Evolutionary conservation across 192 early-diverging fungal species (phyloP).

Genomic region (Rhizophlyctis rosea): DNA sequence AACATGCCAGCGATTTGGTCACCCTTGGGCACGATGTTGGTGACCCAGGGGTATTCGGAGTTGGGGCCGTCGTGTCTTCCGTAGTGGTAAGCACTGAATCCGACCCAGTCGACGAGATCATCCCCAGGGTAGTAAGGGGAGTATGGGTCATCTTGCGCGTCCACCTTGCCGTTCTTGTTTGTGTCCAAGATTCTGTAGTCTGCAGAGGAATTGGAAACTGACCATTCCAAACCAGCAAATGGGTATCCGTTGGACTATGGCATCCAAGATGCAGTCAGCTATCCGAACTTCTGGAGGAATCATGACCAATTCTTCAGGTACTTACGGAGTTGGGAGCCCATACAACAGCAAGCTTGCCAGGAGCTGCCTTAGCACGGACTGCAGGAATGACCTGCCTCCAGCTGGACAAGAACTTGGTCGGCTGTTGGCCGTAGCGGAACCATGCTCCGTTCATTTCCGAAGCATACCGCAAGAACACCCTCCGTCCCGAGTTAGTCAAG

Average conservation of each 20-base stretch:
- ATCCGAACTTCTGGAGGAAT: conserved; percentile 32
- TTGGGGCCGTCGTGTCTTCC: too few species aligned
- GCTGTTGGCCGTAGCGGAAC: conserved; percentile 37
- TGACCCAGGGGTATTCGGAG: conserved; percentile 32
- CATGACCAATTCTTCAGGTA: conserved; percentile 11
- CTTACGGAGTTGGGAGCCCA: conserved; percentile 36
- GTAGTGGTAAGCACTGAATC: conserved; percentile 43
- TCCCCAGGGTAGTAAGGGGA: conserved; percentile 52
- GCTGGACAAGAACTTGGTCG: conserved; percentile 18
- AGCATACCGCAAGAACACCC: conserved; percentile 38
- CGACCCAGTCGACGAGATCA: conserved; percentile 51
- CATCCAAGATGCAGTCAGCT: too few species aligned
- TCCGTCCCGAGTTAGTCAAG: conserved; percentile 5
- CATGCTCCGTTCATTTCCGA: conserved; percentile 45
- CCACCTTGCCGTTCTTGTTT: conserved; percentile 43
- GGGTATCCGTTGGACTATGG: conserved; percentile 42
- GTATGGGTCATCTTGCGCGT: conserved; percentile 47
- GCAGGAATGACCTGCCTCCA: conserved; percentile 22
- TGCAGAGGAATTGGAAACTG: background rate
- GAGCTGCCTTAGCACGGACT: conserved; percentile 9
- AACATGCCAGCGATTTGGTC: conserved; percentile 31
- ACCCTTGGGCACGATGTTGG: conserved; percentile 17
- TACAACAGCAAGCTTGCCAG: conserved; percentile 24
- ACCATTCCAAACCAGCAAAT: conserved; percentile 17
- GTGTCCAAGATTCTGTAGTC: conserved; percentile 33